Percentiles rank a stretch among this genome's conserved stretches.
phyloP scores from a whole-genome alignment of 768 basidiomycete species.

The Neoboletus magnificus region DNA sequence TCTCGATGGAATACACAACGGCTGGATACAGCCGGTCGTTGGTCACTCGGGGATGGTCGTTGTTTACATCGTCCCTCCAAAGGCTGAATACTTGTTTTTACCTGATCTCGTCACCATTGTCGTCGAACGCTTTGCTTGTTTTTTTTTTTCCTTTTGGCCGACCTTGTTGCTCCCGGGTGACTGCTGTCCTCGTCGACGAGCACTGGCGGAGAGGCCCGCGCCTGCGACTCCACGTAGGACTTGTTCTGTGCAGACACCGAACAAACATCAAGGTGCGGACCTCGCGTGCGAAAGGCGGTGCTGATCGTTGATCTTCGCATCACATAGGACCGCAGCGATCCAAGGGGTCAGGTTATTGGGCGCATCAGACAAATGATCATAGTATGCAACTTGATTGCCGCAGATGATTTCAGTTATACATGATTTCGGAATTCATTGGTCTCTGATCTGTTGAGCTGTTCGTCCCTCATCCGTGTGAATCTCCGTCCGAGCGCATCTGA shows the following conservation, averaged over 20 bases:
- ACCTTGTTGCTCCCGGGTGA: background rate
- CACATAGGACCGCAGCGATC: background rate
- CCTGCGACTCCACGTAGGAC: background rate
- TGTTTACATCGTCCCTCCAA: background rate
- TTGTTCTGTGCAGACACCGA: background rate
- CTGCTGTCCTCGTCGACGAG: background rate
- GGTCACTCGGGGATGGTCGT: background rate
- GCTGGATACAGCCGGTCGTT: background rate
- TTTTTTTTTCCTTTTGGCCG: too few relatives aligned
- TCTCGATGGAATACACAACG: background rate
- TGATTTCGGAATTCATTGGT: background rate
- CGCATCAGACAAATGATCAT: background rate
- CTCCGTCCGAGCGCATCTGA: background rate
- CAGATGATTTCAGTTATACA: background rate
- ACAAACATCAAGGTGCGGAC: background rate
- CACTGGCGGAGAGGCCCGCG: background rate
- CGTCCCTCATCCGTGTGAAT: background rate
- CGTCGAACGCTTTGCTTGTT: background rate
- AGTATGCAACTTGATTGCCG: background rate
- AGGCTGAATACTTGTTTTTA: background rate
- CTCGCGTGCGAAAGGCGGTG: background rate
- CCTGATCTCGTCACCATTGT: background rate
- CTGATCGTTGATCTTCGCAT: background rate
- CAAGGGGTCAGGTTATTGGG: background rate
- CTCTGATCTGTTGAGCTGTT: slow-evolving; percentile 23